A percentile compares a stretch with the other conserved stretches of the same genome.
These are phyloP conservation scores for Pseudozyma sp. DNA, from an alignment of 1,284 basidiomycete species.

Conservation along the genomic window DNA sequence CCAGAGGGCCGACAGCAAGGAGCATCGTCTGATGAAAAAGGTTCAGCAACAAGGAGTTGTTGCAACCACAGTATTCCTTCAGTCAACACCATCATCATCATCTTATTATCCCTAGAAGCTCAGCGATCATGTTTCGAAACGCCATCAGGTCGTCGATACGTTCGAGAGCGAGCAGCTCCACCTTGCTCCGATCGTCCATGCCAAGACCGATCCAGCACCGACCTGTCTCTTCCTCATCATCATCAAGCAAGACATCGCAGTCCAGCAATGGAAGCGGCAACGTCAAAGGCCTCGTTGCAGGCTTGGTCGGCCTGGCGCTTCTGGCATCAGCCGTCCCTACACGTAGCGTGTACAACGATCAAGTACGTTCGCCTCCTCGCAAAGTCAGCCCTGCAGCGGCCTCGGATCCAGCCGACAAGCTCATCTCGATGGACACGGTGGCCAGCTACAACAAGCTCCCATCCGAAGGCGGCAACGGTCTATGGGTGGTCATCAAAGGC, in stretches of 20 bases:
- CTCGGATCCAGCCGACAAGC: conserved; percentile 28
- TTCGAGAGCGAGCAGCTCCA: conserved; percentile 18
- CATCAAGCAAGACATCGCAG: conserved; percentile 1
- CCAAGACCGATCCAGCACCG: conserved; percentile 13
- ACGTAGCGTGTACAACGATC: conserved; percentile 29
- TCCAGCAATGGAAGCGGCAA: conserved; percentile 6
- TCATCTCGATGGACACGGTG: conserved; percentile 61
- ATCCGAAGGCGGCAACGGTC: conserved; percentile 45
- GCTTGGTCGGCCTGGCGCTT: conserved; percentile 36
- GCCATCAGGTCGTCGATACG: conserved; percentile 25
- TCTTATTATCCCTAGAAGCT: too few relatives aligned
- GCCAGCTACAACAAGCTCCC: conserved; percentile 51
- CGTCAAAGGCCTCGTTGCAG: conserved; percentile 26
- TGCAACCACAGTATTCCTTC: not conserved
- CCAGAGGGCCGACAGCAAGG: not conserved
- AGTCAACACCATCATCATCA: not conserved
- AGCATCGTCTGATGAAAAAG: too few relatives aligned
- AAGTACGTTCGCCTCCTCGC: conserved; percentile 16
- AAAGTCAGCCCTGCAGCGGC: conserved; percentile 30
- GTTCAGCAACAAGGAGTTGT: too few relatives aligned
- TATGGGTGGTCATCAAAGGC: conserved; percentile 66
- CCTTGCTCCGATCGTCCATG: conserved; percentile 15
- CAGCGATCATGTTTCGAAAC: conserved; percentile 22
- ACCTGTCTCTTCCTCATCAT: conserved; percentile 13
- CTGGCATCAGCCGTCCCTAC: conserved; percentile 23